Conservation (phyloP, 1,139 yeast species). For the Pichia sp. region DNA sequence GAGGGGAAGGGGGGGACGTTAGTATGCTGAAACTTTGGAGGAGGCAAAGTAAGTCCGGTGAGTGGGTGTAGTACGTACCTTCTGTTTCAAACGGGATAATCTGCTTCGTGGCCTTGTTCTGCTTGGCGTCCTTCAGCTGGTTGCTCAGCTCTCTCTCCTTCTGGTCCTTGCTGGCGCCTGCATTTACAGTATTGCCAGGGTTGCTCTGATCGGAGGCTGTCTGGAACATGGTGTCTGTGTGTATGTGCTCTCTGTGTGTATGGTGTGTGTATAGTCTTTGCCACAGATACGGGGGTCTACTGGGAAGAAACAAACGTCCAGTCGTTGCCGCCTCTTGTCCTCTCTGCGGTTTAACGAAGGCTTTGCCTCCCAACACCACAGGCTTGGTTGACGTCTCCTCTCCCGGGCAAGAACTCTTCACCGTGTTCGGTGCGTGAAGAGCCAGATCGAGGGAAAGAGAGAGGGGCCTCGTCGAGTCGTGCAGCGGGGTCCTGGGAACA, state of each 20-base stretch:
- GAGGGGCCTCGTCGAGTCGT: background rate
- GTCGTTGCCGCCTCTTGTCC: background rate
- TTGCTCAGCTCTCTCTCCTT: conserved; percentile 2
- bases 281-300: background rate
- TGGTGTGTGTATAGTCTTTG: background rate
- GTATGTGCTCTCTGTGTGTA: background rate
- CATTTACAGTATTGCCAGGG: background rate
- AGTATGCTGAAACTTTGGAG: background rate
- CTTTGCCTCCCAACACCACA: background rate
- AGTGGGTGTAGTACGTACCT: conserved; percentile 6
- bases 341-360: background rate
- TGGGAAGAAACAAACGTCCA: background rate
- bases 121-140: conserved; percentile 2
- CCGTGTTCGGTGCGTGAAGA: background rate
- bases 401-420: background rate
- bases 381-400: background rate
- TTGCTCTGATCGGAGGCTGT: background rate
- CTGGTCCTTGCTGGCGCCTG: background rate
- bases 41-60: background rate
- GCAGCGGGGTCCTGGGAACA: background rate
- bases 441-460: too few relatives aligned
- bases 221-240: background rate
- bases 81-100: conserved; percentile 21
- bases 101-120: conserved; percentile 12
- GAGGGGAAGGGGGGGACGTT: background rate